A percentile compares a stretch with the other conserved stretches of the same genome.
phyloP scores from a whole-genome alignment of 306 rosid genomes.

The Pachyrhizus erosus region DNA sequence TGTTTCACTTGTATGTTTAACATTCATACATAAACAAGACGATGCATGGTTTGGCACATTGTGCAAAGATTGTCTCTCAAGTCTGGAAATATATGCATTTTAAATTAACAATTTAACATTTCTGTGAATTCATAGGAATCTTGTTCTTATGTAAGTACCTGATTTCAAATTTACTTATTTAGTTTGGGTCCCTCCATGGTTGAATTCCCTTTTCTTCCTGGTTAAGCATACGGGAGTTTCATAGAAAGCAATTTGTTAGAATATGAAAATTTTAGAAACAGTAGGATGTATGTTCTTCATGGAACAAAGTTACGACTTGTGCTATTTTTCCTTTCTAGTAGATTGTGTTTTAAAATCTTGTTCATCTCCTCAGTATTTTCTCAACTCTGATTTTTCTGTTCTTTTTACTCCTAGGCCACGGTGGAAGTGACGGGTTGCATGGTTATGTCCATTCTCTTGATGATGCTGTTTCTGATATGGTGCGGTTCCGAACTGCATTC shows the following conservation, averaged over 20 bases:
- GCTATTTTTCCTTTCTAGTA: background rate
- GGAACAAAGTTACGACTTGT: background rate
- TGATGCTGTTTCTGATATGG: slow-evolving; percentile 80
- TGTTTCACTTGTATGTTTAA: too few species aligned
- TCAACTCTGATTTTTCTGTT: slow-evolving; percentile 22
- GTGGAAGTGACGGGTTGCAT: slow-evolving; percentile 91
- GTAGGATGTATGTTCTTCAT: background rate
- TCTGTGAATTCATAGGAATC: too few species aligned
- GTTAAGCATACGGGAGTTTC: background rate
- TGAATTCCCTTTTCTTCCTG: too few species aligned
- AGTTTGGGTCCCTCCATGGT: too few species aligned
- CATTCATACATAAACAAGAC: too few species aligned
- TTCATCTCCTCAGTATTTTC: background rate
- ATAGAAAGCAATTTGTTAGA: background rate
- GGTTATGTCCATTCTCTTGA: slow-evolving; percentile 87
- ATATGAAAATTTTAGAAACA: background rate
- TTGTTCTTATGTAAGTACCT: too few species aligned
- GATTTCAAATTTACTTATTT: too few species aligned
- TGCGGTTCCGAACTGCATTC: slow-evolving; percentile 41
- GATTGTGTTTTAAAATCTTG: background rate
- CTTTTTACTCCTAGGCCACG: slow-evolving; percentile 63
- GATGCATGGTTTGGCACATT: too few species aligned
- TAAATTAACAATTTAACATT: too few species aligned
- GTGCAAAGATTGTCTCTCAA: too few species aligned
- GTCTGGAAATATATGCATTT: too few species aligned